These are phyloP conservation scores for Phytophthora uliginosa DNA, from an alignment of 352 stramenopile genomes.

Conservation along the genomic window DNA sequence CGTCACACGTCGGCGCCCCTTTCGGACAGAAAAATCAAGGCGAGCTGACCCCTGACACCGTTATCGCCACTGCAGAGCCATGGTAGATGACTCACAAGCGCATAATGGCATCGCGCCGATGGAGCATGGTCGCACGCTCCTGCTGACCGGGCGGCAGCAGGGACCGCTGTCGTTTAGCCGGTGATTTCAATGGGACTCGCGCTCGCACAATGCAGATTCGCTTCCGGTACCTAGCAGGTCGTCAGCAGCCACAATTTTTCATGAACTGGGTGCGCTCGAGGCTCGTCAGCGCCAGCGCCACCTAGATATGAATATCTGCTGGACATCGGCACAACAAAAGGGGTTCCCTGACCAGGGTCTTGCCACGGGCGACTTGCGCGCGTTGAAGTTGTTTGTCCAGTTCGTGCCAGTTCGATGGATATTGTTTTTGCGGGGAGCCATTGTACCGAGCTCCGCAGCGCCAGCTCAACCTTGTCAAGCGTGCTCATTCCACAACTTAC, in stretches of 20 bases:
- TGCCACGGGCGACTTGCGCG: conserved; percentile 3
- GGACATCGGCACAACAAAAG: conserved; percentile 1
- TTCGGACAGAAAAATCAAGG: conserved; percentile 13
- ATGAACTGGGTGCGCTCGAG: conserved; percentile 17
- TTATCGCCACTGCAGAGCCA: neutral
- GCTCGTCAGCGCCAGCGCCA: conserved; percentile 13
- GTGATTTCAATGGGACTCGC: neutral
- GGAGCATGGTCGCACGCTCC: neutral
- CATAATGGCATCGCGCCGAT: neutral
- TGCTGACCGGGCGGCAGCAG: neutral
- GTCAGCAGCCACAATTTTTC: conserved; percentile 13
- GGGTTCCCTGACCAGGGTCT: neutral
- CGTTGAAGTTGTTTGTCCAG: conserved; percentile 20
- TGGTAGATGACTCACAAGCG: neutral
- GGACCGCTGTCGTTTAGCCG: neutral
- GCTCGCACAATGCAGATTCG: neutral
- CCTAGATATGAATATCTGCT: neutral
- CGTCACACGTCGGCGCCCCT: conserved; percentile 4
- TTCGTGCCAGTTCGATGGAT: conserved; percentile 23
- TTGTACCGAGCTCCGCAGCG: neutral
- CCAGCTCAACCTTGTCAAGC: neutral
- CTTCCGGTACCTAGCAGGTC: neutral
- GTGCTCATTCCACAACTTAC: conserved; percentile 31
- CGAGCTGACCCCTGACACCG: neutral
- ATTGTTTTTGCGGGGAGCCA: neutral